Base-by-base conservation (phyloP, 805 yeast genomes). In the Lipomyces starkeyi region DNA sequence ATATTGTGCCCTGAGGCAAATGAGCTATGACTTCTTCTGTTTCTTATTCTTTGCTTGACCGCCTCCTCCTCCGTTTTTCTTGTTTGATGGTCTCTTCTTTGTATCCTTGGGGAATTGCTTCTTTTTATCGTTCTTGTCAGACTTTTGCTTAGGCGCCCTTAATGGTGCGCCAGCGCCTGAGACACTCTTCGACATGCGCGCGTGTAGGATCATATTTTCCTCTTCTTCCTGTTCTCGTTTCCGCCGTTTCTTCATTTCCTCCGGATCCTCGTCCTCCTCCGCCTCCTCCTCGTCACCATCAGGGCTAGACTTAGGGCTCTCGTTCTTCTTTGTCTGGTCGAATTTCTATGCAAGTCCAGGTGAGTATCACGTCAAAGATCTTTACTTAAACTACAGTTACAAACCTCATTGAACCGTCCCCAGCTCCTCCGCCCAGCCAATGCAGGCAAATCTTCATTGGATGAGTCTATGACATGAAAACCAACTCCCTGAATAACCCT, bases 341-440 rank as follows among this genome's bases (percentile, higher is more conserved):
- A 58, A 65, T 56, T 53, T 55, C 67, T 56, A 43, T 2, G 20
- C 29, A 9, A 8, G 6, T 4, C 14, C 11, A n/a, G 20, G 32
- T 54, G n/a, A 60, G 53, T 57, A 22, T 35, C 40, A 37, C 14
- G 40, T 17, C 49, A 43, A 43, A 43, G 9, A 17, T 43, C 20
- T 5, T n/a, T n/a, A 17, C 14, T 43, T 43, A n/a, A 43, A n/a
- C 20, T 17, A 22, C 17, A 6, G 56, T 17, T 53, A n/a, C 34
- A 25, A 14, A 64, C 67, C 17, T 40, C 59, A 35, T 62, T 65
- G 14, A 63, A 67, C 59, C 34, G 73, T 61, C 68, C 75, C 74
- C 64, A 72, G 53, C 62, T 75, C 66, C 61, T 64, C 61, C 74
- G 74, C 63, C 80, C 81, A 20, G 70, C 74, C 13, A 74, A 60